Base-by-base conservation (phyloP, 495 filamentous ascomycete genomes). In the Podospora didyma region DNA sequence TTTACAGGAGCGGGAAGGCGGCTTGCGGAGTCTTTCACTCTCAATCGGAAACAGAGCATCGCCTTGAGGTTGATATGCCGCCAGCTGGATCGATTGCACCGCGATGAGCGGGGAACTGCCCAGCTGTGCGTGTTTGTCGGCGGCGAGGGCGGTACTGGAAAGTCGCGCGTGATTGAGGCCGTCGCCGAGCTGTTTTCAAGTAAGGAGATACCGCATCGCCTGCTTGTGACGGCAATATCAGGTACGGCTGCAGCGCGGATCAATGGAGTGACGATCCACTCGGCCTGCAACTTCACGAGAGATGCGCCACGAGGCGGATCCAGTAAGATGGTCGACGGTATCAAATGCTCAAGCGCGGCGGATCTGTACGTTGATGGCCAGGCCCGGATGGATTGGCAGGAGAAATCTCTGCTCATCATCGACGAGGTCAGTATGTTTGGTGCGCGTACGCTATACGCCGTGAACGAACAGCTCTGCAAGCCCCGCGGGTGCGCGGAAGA, bases 391-490 rank as follows among this genome's bases (percentile, higher is more conserved):
- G 22, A 47, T 14, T 47, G 46, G 46, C 46, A 47, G 17, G n/a
- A 47, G 22, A 47, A 47, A 47, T 47, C 7, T 19, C n/a, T 47
- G 7, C 17, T 47, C 3, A 47, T 47, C 46, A 24, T 47, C 19
- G 46, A 47, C 46, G 46, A 47, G 20, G 46, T 47, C 19, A 47
- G 46, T 14, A 47, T 47, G 46, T 19, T 47, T 24, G 46, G 46
- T 14, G 46, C 46, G 46, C 46, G 20, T 7, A 47, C 46, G 46
- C 46, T 47, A 14, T 22, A 47, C 22, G 46, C 20, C 3, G 46
- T 47, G 22, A 47, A 47, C 46, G 46, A 47, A 24, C 46, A 47
- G 46, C 46, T 47, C 20, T 47, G 46, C 46, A 47, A 24, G 46
- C 46, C 22, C 17, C 46, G 46, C 11, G 46, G 22, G 46, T 47